These are phyloP conservation scores for Escovopsis sp. DNA, from an alignment of 2,329 filamentous ascomycete species.

Conservation along the genomic window DNA sequence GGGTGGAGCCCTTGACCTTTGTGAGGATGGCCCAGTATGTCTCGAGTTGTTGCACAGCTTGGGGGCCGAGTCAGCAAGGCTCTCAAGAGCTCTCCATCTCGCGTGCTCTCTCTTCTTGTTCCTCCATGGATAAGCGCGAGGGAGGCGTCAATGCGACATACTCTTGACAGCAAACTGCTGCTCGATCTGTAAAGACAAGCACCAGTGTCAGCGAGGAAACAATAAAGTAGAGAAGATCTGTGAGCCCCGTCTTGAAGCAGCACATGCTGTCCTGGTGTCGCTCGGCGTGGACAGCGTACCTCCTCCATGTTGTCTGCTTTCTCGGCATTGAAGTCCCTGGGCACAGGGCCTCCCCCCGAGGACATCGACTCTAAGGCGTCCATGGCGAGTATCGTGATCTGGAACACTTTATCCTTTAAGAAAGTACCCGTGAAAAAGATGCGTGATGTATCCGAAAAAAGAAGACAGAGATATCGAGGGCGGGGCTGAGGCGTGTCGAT, in stretches of 20 bases:
- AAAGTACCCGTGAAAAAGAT: too few relatives aligned
- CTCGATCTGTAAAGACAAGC: conserved; percentile 55
- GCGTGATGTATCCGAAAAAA: too few relatives aligned
- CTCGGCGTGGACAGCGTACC: conserved; percentile 25
- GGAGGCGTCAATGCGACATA: conserved; percentile 18
- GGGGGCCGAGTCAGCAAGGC: background rate
- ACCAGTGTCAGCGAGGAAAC: background rate
- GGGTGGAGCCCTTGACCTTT: conserved; percentile 70
- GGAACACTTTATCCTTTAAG: too few relatives aligned
- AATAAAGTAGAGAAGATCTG: too few relatives aligned
- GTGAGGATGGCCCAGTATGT: conserved; percentile 96
- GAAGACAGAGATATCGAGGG: too few relatives aligned
- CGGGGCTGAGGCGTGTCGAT: too few relatives aligned
- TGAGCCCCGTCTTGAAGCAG: background rate
- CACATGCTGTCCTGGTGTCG: too few relatives aligned
- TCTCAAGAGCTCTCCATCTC: too few relatives aligned
- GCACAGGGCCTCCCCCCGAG: conserved; percentile 16
- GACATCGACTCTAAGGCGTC: conserved; percentile 25
- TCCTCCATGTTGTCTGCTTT: conserved; percentile 39
- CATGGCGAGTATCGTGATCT: conserved; percentile 12
- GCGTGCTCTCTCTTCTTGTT: too few relatives aligned
- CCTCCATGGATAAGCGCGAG: background rate
- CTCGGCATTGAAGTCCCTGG: conserved; percentile 45
- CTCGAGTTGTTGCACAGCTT: conserved; percentile 82
- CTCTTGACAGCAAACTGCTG: conserved; percentile 98